Conservation (phyloP, 129 eudicot species). For the Kitagawia praeruptora region DNA sequence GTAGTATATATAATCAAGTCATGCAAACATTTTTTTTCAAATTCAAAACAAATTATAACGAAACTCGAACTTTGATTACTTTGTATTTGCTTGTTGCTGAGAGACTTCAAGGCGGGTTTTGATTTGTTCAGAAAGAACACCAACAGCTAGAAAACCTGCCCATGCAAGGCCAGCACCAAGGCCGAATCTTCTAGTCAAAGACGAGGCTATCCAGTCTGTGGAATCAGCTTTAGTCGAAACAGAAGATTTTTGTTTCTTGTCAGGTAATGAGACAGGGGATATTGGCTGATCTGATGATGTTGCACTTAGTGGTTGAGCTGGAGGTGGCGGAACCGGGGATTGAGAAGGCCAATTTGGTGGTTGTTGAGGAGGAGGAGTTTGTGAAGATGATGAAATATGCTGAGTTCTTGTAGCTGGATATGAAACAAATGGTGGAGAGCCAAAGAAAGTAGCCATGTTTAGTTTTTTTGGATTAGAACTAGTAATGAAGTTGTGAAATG, state of each 20-base stretch:
- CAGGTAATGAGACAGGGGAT: slow-evolving; percentile 14
- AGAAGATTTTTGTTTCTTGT: slow-evolving; percentile 21
- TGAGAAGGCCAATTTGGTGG: slow-evolving; percentile 21
- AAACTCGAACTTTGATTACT: slow-evolving; percentile 23
- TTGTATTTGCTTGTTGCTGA: slow-evolving; percentile 66
- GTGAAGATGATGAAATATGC: slow-evolving; percentile 35
- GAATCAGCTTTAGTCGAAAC: slow-evolving; percentile 44
- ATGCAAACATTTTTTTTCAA: neutral
- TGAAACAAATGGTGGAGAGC: slow-evolving; percentile 53
- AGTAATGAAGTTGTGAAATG: neutral
- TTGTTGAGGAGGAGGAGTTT: slow-evolving; percentile 36
- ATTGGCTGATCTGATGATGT: slow-evolving; percentile 34
- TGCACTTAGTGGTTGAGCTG: slow-evolving; percentile 24
- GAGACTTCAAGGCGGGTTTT: slow-evolving; percentile 81
- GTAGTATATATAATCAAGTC: neutral
- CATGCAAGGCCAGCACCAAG: slow-evolving; percentile 97
- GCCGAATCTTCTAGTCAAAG: slow-evolving; percentile 79
- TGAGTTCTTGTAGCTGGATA: slow-evolving; percentile 42
- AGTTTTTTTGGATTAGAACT: slow-evolving; percentile 4
- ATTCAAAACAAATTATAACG: neutral
- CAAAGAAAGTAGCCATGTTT: slow-evolving; percentile 61
- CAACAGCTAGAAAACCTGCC: slow-evolving; percentile 79
- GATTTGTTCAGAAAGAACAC: slow-evolving; percentile 80
- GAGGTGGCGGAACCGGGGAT: slow-evolving; percentile 1
- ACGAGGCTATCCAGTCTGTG: slow-evolving; percentile 88